Evolutionary conservation across 106 monocot genomes (phyloP), one percentile per base, ranked within the genome.

Genomic region (Acanthochlamys bracteata): DNA sequence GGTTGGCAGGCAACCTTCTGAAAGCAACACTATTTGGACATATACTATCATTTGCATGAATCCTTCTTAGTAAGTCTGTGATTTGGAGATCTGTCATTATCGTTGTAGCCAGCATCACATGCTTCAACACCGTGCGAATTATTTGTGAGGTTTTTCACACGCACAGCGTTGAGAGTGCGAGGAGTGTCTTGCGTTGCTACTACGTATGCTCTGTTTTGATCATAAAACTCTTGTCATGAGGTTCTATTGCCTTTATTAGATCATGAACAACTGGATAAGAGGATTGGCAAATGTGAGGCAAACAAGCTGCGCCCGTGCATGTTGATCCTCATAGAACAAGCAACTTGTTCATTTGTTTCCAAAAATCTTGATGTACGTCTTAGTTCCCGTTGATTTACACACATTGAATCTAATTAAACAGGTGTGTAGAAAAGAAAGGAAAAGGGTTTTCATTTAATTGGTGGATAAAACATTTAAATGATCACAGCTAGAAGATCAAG

Each of bases 21-120:
- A 55, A 55, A 55, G 55, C 55, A 55, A 55, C 55, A 55, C 55
- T 51, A 3, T 20, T 55, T 55, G 55, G 55, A 55, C 55, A 3
- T 21, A 55, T 21, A 2, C n/a, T 22, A 55, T 55, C 20, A 55
- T 22, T 55, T 33, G 33, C 33, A 33, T n/a, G 53, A 54, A 55
- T 20, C n/a, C 49, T 49, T 17, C 49, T 49, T 49, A 49, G 10
- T 49, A 55, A 55, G 10, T 20, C 22, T 13, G 49, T 49, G 49
- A 49, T 55, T 55, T 55, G 55, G 55, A 55, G 20, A 55, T 55
- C 55, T 55, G 12, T 55, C 55, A 55, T 20, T 55, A 10, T 55
- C 55, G 14, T 55, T 20, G 20, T 10, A 20, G 55, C 21, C 55
- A 3, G 20, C 20, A 20, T 49, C 55, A 21, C 55, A 55, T 22